Conservation (phyloP, 2,329 filamentous ascomycete species). For the Exutisphaerella laricina region DNA sequence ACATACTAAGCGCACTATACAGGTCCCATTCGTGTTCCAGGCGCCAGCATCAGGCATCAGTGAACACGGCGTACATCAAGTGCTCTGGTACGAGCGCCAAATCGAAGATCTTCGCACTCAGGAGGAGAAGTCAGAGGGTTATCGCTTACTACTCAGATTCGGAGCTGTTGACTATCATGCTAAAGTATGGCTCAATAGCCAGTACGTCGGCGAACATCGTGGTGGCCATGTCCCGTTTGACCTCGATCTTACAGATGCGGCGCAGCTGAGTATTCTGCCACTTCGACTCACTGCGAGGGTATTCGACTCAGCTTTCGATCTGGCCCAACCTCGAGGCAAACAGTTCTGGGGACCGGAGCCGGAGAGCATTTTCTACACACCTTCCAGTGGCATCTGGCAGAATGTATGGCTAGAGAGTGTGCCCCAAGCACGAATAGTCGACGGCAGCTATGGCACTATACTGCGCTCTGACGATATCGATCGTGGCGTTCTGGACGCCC, state of each 20-base stretch:
- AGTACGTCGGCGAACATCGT: constrained; percentile 49
- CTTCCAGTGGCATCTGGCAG: constrained; percentile 71
- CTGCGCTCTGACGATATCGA: constrained; percentile 51
- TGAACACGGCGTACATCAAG: constrained; percentile 58
- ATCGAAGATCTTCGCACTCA: constrained; percentile 24
- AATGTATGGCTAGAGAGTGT: constrained; percentile 63
- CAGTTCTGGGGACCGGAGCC: constrained; percentile 57
- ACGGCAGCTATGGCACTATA: constrained; percentile 55
- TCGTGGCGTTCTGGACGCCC: constrained; percentile 47
- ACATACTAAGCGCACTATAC: constrained; percentile 48
- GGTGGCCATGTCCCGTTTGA: constrained; percentile 56
- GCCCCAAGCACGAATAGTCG: constrained; percentile 48
- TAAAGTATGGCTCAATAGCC: constrained; percentile 52
- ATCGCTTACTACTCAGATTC: constrained; percentile 50
- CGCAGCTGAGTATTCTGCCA: constrained; percentile 15
- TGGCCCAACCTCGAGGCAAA: constrained; percentile 62
- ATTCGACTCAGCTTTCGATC: constrained; percentile 58
- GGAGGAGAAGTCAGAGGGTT: constrained; percentile 27
- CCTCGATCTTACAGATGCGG: constrained; percentile 52
- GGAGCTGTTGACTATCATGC: constrained; percentile 59
- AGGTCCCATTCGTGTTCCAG: constrained; percentile 62
- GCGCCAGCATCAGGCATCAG: constrained; percentile 58
- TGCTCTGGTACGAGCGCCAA: constrained; percentile 59
- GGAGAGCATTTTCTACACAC: constrained; percentile 65
- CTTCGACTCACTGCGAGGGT: constrained; percentile 52